Evolutionary conservation across 2,329 filamentous ascomycete species (phyloP).

Genomic region (Pseudogymnoascus sp.): DNA sequence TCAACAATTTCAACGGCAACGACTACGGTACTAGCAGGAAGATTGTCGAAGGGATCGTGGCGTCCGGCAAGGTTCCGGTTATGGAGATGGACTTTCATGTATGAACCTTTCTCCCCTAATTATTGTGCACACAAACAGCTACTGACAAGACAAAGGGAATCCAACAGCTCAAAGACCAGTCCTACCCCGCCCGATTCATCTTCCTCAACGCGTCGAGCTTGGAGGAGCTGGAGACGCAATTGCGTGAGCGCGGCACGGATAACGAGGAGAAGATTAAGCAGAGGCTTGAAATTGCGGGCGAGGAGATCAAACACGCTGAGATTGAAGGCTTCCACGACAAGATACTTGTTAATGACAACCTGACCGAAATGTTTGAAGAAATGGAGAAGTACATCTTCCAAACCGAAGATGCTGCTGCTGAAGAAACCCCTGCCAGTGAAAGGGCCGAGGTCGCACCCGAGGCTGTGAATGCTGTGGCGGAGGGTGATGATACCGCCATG

Average conservation of each 20-base stretch:
- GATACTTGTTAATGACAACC: slow-evolving; percentile 42
- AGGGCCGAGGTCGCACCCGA: background rate
- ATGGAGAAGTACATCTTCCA: slow-evolving; percentile 42
- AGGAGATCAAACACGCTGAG: slow-evolving; percentile 37
- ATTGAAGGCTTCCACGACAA: slow-evolving; percentile 41
- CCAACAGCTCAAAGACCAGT: slow-evolving; percentile 49
- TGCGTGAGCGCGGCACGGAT: slow-evolving; percentile 36
- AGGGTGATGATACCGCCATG: background rate
- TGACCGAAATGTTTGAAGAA: slow-evolving; percentile 40
- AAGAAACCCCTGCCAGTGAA: slow-evolving; percentile 16
- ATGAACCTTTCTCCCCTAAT: slow-evolving; percentile 23
- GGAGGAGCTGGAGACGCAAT: slow-evolving; percentile 32
- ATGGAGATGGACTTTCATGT: slow-evolving; percentile 46
- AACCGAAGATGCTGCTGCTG: slow-evolving; percentile 16
- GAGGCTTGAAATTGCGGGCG: slow-evolving; percentile 33
- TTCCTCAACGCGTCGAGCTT: slow-evolving; percentile 40
- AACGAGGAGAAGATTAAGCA: slow-evolving; percentile 40
- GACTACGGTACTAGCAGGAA: slow-evolving; percentile 50
- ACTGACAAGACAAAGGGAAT: slow-evolving; percentile 35
- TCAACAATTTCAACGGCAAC: slow-evolving; percentile 39
- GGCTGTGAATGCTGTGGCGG: background rate
- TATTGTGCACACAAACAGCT: background rate
- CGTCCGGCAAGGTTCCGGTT: slow-evolving; percentile 50
- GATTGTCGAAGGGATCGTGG: slow-evolving; percentile 42
- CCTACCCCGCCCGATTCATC: slow-evolving; percentile 46